Evolutionary conservation across 768 basidiomycete genomes (phyloP).

Genomic region (Rhodotorula taiwanensis): DNA sequence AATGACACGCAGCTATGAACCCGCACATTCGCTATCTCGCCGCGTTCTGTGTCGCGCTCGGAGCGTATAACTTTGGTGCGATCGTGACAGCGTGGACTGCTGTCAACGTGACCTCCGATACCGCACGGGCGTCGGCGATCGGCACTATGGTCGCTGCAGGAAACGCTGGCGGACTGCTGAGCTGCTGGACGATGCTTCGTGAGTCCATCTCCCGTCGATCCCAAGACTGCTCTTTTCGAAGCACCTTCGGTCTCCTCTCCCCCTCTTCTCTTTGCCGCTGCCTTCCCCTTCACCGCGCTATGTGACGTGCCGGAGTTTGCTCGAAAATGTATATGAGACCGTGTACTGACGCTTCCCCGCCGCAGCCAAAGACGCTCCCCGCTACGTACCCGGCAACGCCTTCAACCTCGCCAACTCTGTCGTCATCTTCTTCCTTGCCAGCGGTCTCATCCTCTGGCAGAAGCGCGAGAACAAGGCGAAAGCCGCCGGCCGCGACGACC

Average conservation of each 20-base stretch:
- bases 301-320: no score
- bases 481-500: constrained; percentile 35
- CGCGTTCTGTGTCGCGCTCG: constrained; percentile 21
- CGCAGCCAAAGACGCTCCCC: constrained; percentile 18
- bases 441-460: constrained; percentile 22
- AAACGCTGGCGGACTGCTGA: no score
- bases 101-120: constrained; percentile 36
- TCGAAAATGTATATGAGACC: no score
- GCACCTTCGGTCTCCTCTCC: no score
- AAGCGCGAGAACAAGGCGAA: constrained; percentile 36
- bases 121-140: constrained; percentile 30
- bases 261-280: no score
- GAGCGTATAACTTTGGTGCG: constrained; percentile 31
- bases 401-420: constrained; percentile 24
- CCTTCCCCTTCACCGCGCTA: no score
- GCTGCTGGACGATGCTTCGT: no score
- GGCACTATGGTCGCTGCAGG: no score
- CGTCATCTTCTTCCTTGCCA: constrained; percentile 23
- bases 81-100: constrained; percentile 33
- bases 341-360: no score
- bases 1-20: constrained; percentile 4
- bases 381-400: constrained; percentile 28
- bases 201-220: no score
- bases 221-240: no score
- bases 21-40: constrained; percentile 25